Evolutionary conservation across 768 basidiomycete genomes (phyloP).

Genomic region (Phallus indusiatus): DNA sequence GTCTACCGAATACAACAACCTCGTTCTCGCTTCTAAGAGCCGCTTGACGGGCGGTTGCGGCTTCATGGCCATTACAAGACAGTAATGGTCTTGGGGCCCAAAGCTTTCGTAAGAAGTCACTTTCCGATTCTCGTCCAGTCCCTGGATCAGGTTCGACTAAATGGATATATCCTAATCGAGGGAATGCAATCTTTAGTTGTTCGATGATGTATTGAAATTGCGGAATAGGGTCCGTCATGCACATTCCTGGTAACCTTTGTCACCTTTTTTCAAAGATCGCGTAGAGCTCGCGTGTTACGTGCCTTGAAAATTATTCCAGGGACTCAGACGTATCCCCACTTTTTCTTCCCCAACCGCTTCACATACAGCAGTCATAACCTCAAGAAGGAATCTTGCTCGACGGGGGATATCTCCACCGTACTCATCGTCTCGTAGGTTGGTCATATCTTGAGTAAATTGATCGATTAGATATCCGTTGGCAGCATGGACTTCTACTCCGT

Average conservation of each 20-base stretch:
- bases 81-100: constrained; percentile 36
- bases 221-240: constrained; percentile 42
- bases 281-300: no score
- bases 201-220: constrained; percentile 44
- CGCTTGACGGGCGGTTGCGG: constrained; percentile 27
- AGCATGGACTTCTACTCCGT: constrained; percentile 45
- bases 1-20: constrained; percentile 29
- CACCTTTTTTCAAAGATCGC: no score
- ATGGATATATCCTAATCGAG: constrained; percentile 42
- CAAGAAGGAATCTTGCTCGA: constrained; percentile 45
- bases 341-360: constrained; percentile 43
- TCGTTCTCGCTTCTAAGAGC: constrained; percentile 26
- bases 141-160: constrained; percentile 28
- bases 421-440: constrained; percentile 49
- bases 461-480: constrained; percentile 41
- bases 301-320: constrained; percentile 30
- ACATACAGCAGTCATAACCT: constrained; percentile 42
- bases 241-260: constrained; percentile 21
- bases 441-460: constrained; percentile 52
- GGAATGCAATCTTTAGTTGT: constrained; percentile 32
- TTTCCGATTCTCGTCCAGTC: not conserved
- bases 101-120: constrained; percentile 13
- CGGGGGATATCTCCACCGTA: constrained; percentile 63
- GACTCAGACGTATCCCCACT: constrained; percentile 49
- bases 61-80: constrained; percentile 35